Evolutionary conservation across 495 filamentous ascomycete species (phyloP), one percentile per base, ranked within the genome.

Genomic region (Aspergillus panamensis): DNA sequence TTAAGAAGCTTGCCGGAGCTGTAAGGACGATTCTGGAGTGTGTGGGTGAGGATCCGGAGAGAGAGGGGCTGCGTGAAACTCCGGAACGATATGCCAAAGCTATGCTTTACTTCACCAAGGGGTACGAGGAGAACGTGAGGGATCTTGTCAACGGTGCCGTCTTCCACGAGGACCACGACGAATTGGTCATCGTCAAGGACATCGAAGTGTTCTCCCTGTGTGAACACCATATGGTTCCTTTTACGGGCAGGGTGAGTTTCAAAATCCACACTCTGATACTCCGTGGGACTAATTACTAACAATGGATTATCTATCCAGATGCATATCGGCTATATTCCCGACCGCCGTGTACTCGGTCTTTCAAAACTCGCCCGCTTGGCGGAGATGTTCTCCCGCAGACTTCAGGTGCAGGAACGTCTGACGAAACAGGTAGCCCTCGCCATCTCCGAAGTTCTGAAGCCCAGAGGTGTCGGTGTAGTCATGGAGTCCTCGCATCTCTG

Each of bases 91-190:
- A 97, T 73, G 94, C 95, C 57, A 93, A 93, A 72, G 94, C 94
- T 6, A 92, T 98, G 91, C 80, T 98, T 19, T 96, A 89, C 79
- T 96, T 98, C 75, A 98, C 94, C n/a, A 96, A 96, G 69, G 94
- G 94, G 29, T 98, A 98, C 65, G 90, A 97, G 73, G 88, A 98
- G 79, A 97, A 97, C 69, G 83, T 98, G 45, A 79, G 85, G 56
- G 91, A 95, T 65, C 86, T 98, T 58, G 89, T 98, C 56, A 96
- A 97, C 69, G 87, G 87, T 48, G 94, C 94, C 31, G 91, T 97
- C 57, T 98, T 98, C 75, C 88, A 96, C 63, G 94, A 98, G 69
- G 89, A 92, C 65, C 94, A 97, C 67, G 93, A 96, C 66, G 95
- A 98, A 75, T 78, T 96, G 69, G 92, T 97, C 17, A 96, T 98